A percentile compares a stretch with the other conserved stretches of the same genome.
Conservation (phyloP, 2,329 filamentous ascomycete species). For the Didymella pomorum region DNA sequence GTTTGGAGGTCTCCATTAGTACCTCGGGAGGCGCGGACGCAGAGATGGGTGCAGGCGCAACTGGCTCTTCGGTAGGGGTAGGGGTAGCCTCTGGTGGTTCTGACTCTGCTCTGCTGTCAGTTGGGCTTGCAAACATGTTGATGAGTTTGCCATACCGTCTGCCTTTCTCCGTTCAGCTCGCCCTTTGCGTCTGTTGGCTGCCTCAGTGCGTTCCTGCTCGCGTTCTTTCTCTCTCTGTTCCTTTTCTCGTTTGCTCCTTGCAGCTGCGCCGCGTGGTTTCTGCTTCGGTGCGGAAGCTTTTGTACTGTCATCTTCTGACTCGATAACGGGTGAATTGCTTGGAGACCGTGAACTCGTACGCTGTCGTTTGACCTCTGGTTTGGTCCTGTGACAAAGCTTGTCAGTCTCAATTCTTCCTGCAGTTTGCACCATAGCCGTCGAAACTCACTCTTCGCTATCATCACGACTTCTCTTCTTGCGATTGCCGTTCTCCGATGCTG, state of each 20-base stretch:
- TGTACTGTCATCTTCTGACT: constrained; percentile 74
- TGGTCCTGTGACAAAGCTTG: constrained; percentile 65
- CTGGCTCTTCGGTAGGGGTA: constrained; percentile 40
- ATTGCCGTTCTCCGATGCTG: constrained; percentile 62
- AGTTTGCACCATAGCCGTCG: constrained; percentile 18
- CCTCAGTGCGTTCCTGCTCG: constrained; percentile 76
- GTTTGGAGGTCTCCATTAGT: constrained; percentile 35
- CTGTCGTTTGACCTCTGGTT: constrained; percentile 77
- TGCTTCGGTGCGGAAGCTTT: constrained; percentile 53
- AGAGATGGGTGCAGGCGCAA: constrained; percentile 29
- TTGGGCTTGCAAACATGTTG: constrained; percentile 21
- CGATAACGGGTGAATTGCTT: constrained; percentile 62
- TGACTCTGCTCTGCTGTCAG: constrained; percentile 39
- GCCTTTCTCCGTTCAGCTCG: constrained; percentile 80
- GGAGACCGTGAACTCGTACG: constrained; percentile 68
- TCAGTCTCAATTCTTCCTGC: constrained; percentile 30
- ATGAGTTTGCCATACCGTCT: constrained; percentile 68
- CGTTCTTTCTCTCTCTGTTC: constrained; percentile 71
- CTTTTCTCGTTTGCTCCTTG: constrained; percentile 64
- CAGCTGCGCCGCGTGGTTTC: constrained; percentile 57
- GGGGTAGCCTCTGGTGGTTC: constrained; percentile 39
- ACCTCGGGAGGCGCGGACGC: constrained; percentile 41
- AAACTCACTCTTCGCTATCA: constrained; percentile 89
- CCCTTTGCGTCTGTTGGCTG: constrained; percentile 80
- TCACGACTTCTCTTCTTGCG: constrained; percentile 86